These are phyloP conservation scores for Sclerotinia spermophila DNA, from an alignment of 2,329 filamentous ascomycete species.

Conservation along the genomic window DNA sequence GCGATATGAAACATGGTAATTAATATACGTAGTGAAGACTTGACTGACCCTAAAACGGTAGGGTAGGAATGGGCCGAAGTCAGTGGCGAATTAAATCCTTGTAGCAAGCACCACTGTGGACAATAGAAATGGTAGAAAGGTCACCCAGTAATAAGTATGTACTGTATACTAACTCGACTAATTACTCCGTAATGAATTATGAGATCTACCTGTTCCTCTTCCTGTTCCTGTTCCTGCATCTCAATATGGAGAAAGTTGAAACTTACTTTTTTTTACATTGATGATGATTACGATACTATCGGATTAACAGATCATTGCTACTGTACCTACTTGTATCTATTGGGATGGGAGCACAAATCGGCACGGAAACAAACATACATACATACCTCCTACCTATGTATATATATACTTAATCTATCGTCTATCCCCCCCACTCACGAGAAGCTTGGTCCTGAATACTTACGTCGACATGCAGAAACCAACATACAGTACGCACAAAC, in stretches of 20 bases:
- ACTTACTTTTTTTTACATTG: too few species aligned
- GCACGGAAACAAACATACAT: not conserved
- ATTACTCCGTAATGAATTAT: too few species aligned
- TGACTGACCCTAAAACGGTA: not conserved
- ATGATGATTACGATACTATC: not conserved
- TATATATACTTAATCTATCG: too few species aligned
- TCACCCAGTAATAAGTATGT: not conserved
- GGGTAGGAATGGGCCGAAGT: not conserved
- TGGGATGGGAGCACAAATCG: not conserved
- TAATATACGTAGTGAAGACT: not conserved
- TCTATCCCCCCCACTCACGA: not conserved
- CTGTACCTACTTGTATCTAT: too few species aligned
- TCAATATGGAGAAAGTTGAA: not conserved
- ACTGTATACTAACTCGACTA: too few species aligned
- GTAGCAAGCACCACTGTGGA: not conserved
- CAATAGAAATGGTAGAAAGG: not conserved
- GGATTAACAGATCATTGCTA: not conserved
- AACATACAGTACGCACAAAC: not conserved
- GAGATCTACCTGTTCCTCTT: not conserved
- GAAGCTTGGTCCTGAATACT: not conserved
- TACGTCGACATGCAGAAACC: not conserved
- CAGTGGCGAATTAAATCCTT: too few species aligned
- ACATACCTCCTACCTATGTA: not conserved
- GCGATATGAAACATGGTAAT: not conserved
- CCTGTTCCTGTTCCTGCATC: not conserved